phyloP scores from a whole-genome alignment of 139 green algal species.

The Tetradesmus lagerheimii region DNA sequence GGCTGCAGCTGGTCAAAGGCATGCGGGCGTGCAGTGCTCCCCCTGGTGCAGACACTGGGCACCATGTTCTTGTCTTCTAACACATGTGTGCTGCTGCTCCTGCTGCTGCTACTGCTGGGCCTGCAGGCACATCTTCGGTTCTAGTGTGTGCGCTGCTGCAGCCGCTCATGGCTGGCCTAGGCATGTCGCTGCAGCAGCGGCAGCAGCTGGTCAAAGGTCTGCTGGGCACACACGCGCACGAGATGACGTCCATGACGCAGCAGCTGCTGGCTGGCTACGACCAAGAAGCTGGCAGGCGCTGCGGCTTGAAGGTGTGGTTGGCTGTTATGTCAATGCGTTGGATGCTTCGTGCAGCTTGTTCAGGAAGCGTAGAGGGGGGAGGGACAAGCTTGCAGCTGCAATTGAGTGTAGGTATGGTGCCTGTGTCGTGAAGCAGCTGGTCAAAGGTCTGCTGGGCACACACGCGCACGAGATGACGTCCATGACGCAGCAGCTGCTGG shows the following conservation, averaged over 20 bases:
- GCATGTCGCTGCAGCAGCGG: slow-evolving; percentile 43
- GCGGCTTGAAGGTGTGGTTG: slow-evolving; percentile 43
- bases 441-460: no score
- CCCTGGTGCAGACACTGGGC: no score
- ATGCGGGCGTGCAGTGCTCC: no score
- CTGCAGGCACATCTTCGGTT: slow-evolving; percentile 27
- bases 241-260: slow-evolving; percentile 63
- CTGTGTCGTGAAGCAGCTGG: slow-evolving; percentile 66
- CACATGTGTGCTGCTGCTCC: not conserved
- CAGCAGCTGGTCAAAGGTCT: slow-evolving; percentile 53
- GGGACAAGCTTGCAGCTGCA: no score
- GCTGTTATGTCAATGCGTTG: no score
- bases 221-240: slow-evolving; percentile 73
- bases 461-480: slow-evolving; percentile 75
- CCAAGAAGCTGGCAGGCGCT: slow-evolving; percentile 49
- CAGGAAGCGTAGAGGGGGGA: no score
- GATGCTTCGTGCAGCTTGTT: no score
- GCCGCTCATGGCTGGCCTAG: not conserved
- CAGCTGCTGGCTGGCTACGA: slow-evolving; percentile 74
- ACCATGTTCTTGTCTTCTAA: no score
- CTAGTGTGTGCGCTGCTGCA: slow-evolving; percentile 28
- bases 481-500: slow-evolving; percentile 70
- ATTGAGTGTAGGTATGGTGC: no score
- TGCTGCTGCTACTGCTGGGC: not conserved
- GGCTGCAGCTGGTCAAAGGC: no score